Conservation (phyloP, 2,329 filamentous ascomycete genomes). For the Juglanconis oblonga region DNA sequence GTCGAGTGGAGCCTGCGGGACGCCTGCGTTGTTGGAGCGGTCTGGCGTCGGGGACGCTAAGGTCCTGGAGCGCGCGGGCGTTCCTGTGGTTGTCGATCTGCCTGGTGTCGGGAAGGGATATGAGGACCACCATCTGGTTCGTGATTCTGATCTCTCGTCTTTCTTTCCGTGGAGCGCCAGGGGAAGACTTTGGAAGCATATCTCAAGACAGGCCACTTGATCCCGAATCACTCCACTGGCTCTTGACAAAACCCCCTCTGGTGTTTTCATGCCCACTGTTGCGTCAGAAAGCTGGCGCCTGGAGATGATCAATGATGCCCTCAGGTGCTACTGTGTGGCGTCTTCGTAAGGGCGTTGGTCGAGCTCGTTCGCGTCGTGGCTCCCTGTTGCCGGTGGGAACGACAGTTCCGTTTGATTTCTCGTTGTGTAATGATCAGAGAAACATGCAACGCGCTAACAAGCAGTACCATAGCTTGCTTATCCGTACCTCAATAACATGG, state of each 20-base stretch:
- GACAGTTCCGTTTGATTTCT: not conserved
- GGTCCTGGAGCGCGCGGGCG: conserved; percentile 39
- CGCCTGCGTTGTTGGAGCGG: conserved; percentile 56
- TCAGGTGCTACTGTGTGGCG: too few species aligned
- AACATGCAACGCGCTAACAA: not conserved
- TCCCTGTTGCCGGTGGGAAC: not conserved
- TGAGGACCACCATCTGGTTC: conserved; percentile 49
- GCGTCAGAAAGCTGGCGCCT: too few species aligned
- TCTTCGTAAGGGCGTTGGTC: too few species aligned
- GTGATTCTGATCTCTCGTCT: too few species aligned
- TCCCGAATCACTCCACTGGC: too few species aligned
- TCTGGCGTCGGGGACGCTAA: conserved; percentile 57
- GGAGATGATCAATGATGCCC: too few species aligned
- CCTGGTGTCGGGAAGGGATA: conserved; percentile 52
- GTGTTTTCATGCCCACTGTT: too few species aligned
- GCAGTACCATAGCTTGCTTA: not conserved
- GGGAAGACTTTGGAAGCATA: too few species aligned
- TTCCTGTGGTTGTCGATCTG: conserved; percentile 47
- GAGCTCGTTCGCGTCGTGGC: too few species aligned
- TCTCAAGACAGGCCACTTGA: too few species aligned
- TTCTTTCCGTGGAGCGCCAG: too few species aligned
- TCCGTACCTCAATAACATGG: not conserved
- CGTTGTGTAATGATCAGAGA: not conserved
- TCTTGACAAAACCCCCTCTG: too few species aligned
- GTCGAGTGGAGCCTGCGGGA: conserved; percentile 48